Conservation (phyloP, 2,329 filamentous ascomycete species). For the Paraphaeosphaeria minitans region DNA sequence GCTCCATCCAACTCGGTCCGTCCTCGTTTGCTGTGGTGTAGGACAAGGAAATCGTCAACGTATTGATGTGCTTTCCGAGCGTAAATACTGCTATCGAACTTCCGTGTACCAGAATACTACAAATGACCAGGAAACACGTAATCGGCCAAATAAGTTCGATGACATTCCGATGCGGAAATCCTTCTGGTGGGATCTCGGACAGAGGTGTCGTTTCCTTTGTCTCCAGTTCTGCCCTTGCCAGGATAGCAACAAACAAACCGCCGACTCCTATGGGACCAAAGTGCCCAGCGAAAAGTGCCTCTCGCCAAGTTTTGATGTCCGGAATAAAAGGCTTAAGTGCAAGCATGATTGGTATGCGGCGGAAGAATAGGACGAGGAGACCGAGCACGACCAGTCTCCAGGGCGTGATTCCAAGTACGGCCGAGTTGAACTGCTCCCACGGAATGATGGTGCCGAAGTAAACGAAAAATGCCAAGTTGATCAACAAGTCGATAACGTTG, state of each 20-base stretch:
- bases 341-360: constrained; percentile 94
- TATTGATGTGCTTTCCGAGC: constrained; percentile 97
- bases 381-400: constrained; percentile 95
- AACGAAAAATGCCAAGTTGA: constrained; percentile 98
- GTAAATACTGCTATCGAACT: constrained; percentile 99
- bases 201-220: constrained; percentile 75
- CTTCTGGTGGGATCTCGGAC: constrained; percentile 61
- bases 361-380: constrained; percentile 93
- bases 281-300: constrained; percentile 94
- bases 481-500: constrained; percentile 96
- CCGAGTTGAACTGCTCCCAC: constrained; percentile 87
- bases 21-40: constrained; percentile 91
- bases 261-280: constrained; percentile 98
- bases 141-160: constrained; percentile 95
- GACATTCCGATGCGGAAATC: constrained; percentile 68
- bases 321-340: constrained; percentile 89
- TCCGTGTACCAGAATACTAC: constrained; percentile 93
- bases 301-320: constrained; percentile 97
- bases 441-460: constrained; percentile 97
- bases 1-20: constrained; percentile 92
- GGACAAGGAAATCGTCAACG: constrained; percentile 90
- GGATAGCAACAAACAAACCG: constrained; percentile 91
- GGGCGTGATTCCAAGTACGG: constrained; percentile 72
- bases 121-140: constrained; percentile 88
- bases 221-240: constrained; percentile 91